Base-by-base conservation (phyloP, 2,329 filamentous ascomycete genomes). In the Paecilomyces niveus region DNA sequence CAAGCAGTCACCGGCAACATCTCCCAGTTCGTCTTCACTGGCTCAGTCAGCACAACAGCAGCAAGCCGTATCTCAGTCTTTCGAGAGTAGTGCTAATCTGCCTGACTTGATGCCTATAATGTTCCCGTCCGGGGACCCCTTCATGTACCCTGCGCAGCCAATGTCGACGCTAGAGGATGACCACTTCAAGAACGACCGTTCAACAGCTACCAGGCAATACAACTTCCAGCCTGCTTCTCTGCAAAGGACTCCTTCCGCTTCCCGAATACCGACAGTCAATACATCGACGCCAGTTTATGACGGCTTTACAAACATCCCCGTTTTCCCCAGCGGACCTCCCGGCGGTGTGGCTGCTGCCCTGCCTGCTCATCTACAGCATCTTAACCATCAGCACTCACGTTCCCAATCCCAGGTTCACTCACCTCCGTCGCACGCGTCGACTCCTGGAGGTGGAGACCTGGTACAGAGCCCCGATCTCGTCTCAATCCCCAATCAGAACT, bases 91-190 rank as follows among this genome's bases (percentile, higher is more conserved):
- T 7, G 62, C 61, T 39, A 72, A 73, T 57, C 70, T 80, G 15
- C 77, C 77, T 1, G 78, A 80, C 63, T 68, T 81, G 45, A 78
- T 77, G 72, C 76, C 75, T 8, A 77, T 80, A 64, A 81, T 81
- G 78, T 81, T 77, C 60, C 78, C 78, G 3, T 79, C 78, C 1
- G 74, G 75, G 58, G 78, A 81, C 58, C 78, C 78, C 13, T 80
- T 80, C 59, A 78, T 78, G 4, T 81, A 81, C 61, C 78, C 78
- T 15, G 78, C 75, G 32, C 78, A 80, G 60, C 77, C 78, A 5
- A 75, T 79, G 74, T 77, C 75, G 4, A 76, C 73, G 5, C 63
- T 79, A 50, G 77, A 79, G 66, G 70, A 76, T 56, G 71, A 70
- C 21, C 72, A 75, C 61, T 76, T 76, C 64, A 67, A 71, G 18